Conservation (phyloP, 352 stramenopile genomes). For the Phytophthora colocasiae region DNA sequence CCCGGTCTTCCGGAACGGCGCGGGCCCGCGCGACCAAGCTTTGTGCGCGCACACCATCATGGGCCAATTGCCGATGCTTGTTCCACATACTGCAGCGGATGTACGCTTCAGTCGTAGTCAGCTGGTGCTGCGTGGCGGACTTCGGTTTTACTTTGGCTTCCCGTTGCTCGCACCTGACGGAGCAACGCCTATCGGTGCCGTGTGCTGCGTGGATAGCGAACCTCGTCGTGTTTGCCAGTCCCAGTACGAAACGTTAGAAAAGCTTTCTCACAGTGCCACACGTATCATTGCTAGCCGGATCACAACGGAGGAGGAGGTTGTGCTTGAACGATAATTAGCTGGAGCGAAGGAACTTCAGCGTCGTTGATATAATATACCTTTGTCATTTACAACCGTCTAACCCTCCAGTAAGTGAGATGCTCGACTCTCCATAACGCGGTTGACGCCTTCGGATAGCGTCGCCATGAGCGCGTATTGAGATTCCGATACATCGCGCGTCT, state of each 20-base stretch:
- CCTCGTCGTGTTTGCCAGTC: conserved; percentile 46
- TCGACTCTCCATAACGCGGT: conserved; percentile 48
- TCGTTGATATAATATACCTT: conserved; percentile 25
- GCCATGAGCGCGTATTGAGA: conserved; percentile 64
- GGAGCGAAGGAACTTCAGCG: conserved; percentile 9
- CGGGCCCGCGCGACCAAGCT: conserved; percentile 50
- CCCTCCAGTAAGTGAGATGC: conserved; percentile 28
- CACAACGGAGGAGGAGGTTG: conserved; percentile 8
- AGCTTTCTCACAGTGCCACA: conserved; percentile 45
- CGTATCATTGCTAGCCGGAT: conserved; percentile 44
- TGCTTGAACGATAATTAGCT: conserved; percentile 4
- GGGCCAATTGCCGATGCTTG: conserved; percentile 52
- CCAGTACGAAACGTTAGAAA: conserved; percentile 50
- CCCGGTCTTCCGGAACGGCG: conserved; percentile 30
- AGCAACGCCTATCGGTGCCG: conserved; percentile 47
- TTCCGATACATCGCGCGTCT: conserved; percentile 55
- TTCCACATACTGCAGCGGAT: conserved; percentile 57
- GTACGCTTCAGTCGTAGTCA: conserved; percentile 55
- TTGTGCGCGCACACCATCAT: conserved; percentile 67
- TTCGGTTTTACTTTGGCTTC: conserved; percentile 71
- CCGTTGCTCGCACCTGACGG: conserved; percentile 44
- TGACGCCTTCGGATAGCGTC: conserved; percentile 49
- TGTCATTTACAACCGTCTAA: conserved; percentile 23
- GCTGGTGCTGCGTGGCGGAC: conserved; percentile 34
- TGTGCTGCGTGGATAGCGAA: conserved; percentile 57